Base-by-base conservation (phyloP, 345 rosid species). In the Cochlearia excelsa region DNA sequence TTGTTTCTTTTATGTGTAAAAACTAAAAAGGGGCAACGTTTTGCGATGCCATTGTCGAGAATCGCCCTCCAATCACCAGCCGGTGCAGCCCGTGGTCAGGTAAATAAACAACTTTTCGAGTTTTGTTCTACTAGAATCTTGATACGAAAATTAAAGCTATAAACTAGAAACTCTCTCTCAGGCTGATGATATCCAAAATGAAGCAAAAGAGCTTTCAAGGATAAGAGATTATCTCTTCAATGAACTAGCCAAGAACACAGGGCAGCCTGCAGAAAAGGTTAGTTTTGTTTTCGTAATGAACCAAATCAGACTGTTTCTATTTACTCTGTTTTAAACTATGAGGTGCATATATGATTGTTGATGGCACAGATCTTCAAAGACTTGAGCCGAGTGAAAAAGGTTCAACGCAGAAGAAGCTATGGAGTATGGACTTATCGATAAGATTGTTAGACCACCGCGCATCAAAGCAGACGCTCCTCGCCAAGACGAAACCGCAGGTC, bases 71-170 rank as follows among this genome's bases (percentile, higher is more conserved):
- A 74, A 4, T 77, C 88, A 65, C 90, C 95, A 31, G 86, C 85
- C 30, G 84, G 93, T 61, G 81, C 87, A 61, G 95, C 96, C 44
- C 82, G 87, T 51, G 98, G 90, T 62, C 87, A 84, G 96, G 96
- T 86, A 78, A 66, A 48, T 6, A 34, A 67, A 9, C 49, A 0
- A 6, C 45, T 2, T 59, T 16, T 57, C 9, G 7, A 26, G 43
- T 33, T 50, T 42, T 53, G 3, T n/a, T n/a, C 2, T 48, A 33
- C 1, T 62, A 9, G 9, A 61, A 42, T 37, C 9, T 33, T 27
- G 28, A 26, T 54, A 9, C 2, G 0, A n/a, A 1, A 26, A 6
- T 16, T 40, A 39, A 33, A 30, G 16, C 40, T 41, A 43, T 41
- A 45, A 48, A 34, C 10, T 11, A 47, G 2, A 26, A 61, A 9